Evolutionary conservation across 176 grass and related monocot genomes (phyloP).

Genomic region (Zoysia japonica): DNA sequence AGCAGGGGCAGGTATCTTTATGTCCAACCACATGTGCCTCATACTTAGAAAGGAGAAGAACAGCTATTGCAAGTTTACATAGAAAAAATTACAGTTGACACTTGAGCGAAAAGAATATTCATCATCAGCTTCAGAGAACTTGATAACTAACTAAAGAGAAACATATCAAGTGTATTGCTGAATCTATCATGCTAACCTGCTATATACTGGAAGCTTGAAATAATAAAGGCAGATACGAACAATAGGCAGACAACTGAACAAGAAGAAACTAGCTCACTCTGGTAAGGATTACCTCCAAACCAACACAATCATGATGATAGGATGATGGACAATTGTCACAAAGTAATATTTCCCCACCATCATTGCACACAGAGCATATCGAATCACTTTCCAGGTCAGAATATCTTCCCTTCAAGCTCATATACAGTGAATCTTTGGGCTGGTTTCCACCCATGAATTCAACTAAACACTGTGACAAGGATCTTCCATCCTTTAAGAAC

Average conservation of each 20-base stretch:
- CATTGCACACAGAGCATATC: slow-evolving; percentile 69
- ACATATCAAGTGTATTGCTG: slow-evolving; percentile 1
- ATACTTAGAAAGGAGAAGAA: slow-evolving; percentile 4
- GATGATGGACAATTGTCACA: slow-evolving; percentile 74
- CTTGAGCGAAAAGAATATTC: slow-evolving; percentile 21
- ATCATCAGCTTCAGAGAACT: not conserved
- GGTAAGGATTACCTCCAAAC: slow-evolving; percentile 54
- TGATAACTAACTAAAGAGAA: slow-evolving; percentile 22
- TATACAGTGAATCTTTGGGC: slow-evolving; percentile 30
- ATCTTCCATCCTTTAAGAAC: slow-evolving; percentile 74
- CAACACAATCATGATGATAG: slow-evolving; percentile 71
- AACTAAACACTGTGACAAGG: slow-evolving; percentile 65
- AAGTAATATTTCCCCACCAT: slow-evolving; percentile 61
- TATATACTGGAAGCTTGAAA: slow-evolving; percentile 17
- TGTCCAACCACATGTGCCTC: slow-evolving; percentile 13
- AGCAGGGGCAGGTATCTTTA: not conserved
- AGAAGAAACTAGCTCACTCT: slow-evolving; percentile 5
- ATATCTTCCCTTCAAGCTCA: slow-evolving; percentile 52
- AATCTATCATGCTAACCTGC: slow-evolving; percentile 26
- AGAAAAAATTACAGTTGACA: not conserved
- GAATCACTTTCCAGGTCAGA: slow-evolving; percentile 58
- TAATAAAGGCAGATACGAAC: slow-evolving; percentile 8
- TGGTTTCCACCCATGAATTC: slow-evolving; percentile 54
- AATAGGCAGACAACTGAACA: not conserved
- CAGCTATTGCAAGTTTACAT: slow-evolving; percentile 26